Evolutionary conservation across 768 basidiomycete species (phyloP).

Genomic region (Arthromyces matolae): DNA sequence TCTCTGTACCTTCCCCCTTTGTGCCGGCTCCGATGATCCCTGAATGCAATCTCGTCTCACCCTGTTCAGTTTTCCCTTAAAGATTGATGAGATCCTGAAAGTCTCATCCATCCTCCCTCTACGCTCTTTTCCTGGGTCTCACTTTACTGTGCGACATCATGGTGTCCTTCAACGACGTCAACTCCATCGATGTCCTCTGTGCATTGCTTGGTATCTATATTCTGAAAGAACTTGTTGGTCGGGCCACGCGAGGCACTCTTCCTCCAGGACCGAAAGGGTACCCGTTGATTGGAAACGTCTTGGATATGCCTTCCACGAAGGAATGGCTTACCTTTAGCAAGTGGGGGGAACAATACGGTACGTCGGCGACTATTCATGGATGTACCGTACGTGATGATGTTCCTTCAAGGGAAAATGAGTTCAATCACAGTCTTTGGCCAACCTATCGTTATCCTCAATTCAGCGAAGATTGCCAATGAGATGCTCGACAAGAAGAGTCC

Average conservation of each 20-base stretch:
- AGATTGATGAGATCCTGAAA: conserved; percentile 20
- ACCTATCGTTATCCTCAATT: conserved; percentile 54
- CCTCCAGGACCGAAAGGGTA: conserved; percentile 52
- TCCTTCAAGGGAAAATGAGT: conserved; percentile 49
- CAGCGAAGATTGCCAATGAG: conserved; percentile 45
- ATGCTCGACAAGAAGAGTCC: conserved; percentile 66
- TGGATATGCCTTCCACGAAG: conserved; percentile 47
- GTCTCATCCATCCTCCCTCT: conserved; percentile 14
- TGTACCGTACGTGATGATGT: background rate
- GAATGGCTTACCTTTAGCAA: conserved; percentile 51
- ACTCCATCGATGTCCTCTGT: conserved; percentile 31
- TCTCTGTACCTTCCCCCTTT: conserved; percentile 29
- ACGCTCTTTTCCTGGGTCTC: conserved; percentile 21
- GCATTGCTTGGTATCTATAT: conserved; percentile 32
- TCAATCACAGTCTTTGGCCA: conserved; percentile 60
- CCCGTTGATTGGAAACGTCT: conserved; percentile 50
- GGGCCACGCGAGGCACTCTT: conserved; percentile 25
- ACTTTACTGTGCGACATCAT: conserved; percentile 17
- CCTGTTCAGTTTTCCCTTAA: conserved; percentile 36
- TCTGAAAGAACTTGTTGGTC: conserved; percentile 27
- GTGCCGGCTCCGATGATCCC: conserved; percentile 33
- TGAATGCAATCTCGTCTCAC: conserved; percentile 31
- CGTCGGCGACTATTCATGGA: conserved; percentile 6
- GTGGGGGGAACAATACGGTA: conserved; percentile 53
- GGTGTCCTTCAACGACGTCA: conserved; percentile 25